These are phyloP conservation scores for Salvia splendens DNA, from an alignment of 257 asterid species.

Conservation along the genomic window DNA sequence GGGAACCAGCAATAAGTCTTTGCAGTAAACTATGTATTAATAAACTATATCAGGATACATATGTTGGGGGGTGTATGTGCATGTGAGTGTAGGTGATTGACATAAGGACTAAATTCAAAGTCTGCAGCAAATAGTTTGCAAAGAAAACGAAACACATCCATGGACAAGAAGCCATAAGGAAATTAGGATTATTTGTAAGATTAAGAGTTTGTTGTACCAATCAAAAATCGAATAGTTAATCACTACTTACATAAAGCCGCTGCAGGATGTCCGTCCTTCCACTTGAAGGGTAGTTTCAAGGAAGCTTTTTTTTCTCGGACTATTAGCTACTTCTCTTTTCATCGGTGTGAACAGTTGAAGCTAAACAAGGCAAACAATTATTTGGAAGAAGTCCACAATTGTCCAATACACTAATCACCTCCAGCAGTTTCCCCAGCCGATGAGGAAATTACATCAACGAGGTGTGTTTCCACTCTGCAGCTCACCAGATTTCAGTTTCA, in stretches of 20 bases:
- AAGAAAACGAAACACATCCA: no score
- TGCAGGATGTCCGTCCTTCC: conserved; percentile 77
- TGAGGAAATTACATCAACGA: conserved; percentile 53
- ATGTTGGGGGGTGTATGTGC: no score
- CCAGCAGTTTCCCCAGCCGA: conserved; percentile 49
- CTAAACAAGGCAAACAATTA: conserved; percentile 90
- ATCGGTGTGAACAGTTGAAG: conserved; percentile 59
- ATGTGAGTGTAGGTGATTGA: no score
- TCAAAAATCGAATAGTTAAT: not conserved
- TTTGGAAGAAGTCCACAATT: conserved; percentile 74
- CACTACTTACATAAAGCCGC: conserved; percentile 62
- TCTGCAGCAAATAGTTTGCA: no score
- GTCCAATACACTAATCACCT: conserved; percentile 57
- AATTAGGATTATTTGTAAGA: not conserved
- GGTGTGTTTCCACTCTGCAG: conserved; percentile 44
- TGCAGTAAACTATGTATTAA: conserved; percentile 56
- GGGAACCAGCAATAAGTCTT: conserved; percentile 91
- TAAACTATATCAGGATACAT: not conserved
- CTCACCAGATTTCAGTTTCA: conserved; percentile 46
- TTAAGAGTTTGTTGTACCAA: not conserved
- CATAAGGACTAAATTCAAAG: no score
- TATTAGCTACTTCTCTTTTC: conserved; percentile 74
- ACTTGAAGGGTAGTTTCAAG: conserved; percentile 67
- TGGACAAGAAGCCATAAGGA: not conserved
- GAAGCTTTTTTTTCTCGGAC: conserved; percentile 73